Evolutionary conservation across 2,329 filamentous ascomycete genomes (phyloP).

Genomic region (Penicillium sp.): DNA sequence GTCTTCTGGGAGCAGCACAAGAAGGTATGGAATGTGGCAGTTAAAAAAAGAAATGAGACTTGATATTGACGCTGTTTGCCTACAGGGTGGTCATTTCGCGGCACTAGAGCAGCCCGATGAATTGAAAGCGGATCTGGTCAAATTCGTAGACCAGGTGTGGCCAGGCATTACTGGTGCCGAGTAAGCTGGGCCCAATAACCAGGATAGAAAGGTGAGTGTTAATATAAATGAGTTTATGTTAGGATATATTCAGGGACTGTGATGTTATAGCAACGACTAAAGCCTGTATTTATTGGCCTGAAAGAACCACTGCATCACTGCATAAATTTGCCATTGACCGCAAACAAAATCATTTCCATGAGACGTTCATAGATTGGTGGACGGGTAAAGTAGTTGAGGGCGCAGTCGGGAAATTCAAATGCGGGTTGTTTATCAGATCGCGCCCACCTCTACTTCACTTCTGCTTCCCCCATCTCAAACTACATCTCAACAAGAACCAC

Average conservation of each 20-base stretch:
- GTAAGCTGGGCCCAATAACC: neutral
- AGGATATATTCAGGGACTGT: neutral
- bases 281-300: neutral
- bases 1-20: constrained; percentile 39
- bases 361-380: neutral
- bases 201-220: neutral
- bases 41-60: neutral
- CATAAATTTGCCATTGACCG: neutral
- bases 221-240: neutral
- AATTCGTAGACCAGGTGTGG: constrained; percentile 35
- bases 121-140: constrained; percentile 45
- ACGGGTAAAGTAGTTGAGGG: neutral
- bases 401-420: neutral
- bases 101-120: constrained; percentile 43
- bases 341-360: neutral
- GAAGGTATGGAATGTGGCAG: constrained; percentile 23
- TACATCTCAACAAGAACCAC: neutral
- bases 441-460: neutral
- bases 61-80: neutral
- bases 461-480: neutral
- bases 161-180: constrained; percentile 5
- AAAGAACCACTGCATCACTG: neutral
- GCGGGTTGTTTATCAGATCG: neutral
- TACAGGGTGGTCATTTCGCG: constrained; percentile 55
- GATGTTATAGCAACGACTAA: neutral